Evolutionary conservation across 1,284 basidiomycete genomes (phyloP).

Genomic region (Vanrija sp.): DNA sequence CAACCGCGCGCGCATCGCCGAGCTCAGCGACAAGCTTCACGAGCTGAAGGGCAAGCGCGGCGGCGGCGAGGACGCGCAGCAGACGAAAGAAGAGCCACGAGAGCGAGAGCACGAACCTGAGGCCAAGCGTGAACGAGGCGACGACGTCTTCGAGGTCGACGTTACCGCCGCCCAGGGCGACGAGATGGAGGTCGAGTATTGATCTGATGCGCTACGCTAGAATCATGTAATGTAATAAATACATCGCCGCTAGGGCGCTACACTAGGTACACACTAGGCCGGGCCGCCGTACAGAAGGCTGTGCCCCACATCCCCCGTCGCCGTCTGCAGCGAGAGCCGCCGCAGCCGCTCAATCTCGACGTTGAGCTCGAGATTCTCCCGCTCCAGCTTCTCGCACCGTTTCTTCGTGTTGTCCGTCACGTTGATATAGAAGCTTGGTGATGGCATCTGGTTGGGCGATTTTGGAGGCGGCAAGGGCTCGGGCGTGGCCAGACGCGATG

Average conservation of each 20-base stretch:
- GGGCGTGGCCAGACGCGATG: neutral
- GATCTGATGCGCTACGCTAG: too few species aligned
- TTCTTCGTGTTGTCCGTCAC: constrained; percentile 29
- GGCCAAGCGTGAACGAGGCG: constrained; percentile 10
- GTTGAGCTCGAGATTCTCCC: constrained; percentile 32
- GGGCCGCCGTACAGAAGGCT: too few species aligned
- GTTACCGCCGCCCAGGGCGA: constrained; percentile 5
- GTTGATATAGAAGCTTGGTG: constrained; percentile 16
- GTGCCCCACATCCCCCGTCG: neutral
- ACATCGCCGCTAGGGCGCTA: too few species aligned
- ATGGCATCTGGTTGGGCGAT: neutral
- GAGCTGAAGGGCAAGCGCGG: constrained; percentile 26
- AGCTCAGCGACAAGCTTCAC: constrained; percentile 23
- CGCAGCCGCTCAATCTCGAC: constrained; percentile 19
- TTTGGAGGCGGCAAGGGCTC: neutral
- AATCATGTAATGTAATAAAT: too few species aligned
- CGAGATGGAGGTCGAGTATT: constrained; percentile 25
- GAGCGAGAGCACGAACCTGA: constrained; percentile 11
- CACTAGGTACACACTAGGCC: too few species aligned
- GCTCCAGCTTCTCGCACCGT: constrained; percentile 24
- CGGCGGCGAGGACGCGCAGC: constrained; percentile 3
- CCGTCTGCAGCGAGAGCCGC: constrained; percentile 2
- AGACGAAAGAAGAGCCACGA: constrained; percentile 15
- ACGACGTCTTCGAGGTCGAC: constrained; percentile 10
- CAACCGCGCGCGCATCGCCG: constrained; percentile 28